phyloP scores from a whole-genome alignment of 352 stramenopile genomes.

The Hyaloperonospora arabidopsidis region DNA sequence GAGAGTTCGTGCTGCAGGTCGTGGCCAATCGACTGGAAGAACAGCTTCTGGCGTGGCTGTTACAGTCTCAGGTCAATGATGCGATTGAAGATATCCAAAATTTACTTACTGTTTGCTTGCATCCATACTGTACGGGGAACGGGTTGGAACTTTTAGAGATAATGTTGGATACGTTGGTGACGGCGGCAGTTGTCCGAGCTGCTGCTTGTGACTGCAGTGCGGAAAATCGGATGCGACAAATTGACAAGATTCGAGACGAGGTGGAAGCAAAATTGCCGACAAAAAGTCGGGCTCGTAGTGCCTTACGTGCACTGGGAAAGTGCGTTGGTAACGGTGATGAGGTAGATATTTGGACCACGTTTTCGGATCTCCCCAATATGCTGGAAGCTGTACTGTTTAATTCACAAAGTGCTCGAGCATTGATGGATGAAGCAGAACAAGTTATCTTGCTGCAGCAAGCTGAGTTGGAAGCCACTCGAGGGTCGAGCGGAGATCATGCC shows the following conservation, averaged over 20 bases:
- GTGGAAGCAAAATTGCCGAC: conserved; percentile 4
- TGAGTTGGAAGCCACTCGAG: conserved; percentile 1
- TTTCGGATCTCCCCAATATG: conserved; percentile 17
- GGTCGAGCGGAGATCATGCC: not conserved
- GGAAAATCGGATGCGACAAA: conserved; percentile 5
- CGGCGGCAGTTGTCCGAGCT: conserved; percentile 10
- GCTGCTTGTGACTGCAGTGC: conserved; percentile 11
- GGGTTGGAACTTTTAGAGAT: conserved; percentile 4
- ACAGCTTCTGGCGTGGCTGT: conserved; percentile 24
- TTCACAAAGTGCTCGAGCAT: conserved; percentile 19
- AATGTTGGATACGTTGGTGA: conserved; percentile 12
- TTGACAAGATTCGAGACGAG: conserved; percentile 5
- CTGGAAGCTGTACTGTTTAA: conserved; percentile 17
- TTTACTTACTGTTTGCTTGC: conserved; percentile 11
- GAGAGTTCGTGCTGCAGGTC: conserved; percentile 20
- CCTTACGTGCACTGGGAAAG: conserved; percentile 6
- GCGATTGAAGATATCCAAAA: conserved; percentile 14
- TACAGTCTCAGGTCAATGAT: conserved; percentile 32
- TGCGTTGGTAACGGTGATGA: not conserved
- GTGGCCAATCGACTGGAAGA: conserved; percentile 24
- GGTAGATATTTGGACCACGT: conserved; percentile 13
- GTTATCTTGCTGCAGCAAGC: conserved; percentile 19
- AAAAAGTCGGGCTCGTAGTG: not conserved
- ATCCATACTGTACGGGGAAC: conserved; percentile 9
- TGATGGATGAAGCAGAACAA: conserved; percentile 13